phyloP scores from a whole-genome alignment of 108 stramenopile species.

The Bacterosira constricta region DNA sequence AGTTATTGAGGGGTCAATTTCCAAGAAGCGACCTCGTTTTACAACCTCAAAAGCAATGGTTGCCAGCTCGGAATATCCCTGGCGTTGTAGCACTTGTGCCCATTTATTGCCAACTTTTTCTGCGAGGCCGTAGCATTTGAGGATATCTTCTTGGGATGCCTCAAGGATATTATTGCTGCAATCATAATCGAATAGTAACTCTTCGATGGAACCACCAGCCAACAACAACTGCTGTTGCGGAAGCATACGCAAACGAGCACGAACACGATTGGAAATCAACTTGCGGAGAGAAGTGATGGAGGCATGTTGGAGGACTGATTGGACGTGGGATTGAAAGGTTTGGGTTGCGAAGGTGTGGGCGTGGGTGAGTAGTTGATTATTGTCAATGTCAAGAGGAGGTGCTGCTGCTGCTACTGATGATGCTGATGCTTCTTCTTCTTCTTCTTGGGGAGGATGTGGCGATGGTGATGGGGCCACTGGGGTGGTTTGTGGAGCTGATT shows the following conservation, averaged over 20 bases:
- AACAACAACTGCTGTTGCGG: neutral
- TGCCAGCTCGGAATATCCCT: slow-evolving; percentile 25
- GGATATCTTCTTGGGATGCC: slow-evolving; percentile 14
- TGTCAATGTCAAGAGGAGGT: neutral
- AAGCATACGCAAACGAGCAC: neutral
- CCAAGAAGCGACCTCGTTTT: slow-evolving; percentile 20
- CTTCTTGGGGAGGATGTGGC: no score
- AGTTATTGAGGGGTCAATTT: neutral
- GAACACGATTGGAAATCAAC: neutral
- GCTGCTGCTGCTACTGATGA: no score
- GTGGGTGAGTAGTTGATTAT: neutral
- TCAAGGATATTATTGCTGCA: neutral
- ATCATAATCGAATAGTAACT: slow-evolving; percentile 6
- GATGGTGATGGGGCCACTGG: no score
- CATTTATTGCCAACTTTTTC: slow-evolving; percentile 21
- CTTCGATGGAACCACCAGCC: neutral
- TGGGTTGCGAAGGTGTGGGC: neutral
- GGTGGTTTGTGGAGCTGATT: no score
- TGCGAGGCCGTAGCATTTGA: slow-evolving; percentile 17
- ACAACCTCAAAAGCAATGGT: slow-evolving; percentile 1
- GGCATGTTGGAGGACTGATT: slow-evolving; percentile 8
- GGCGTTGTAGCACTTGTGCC: slow-evolving; percentile 7
- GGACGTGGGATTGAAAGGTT: slow-evolving; percentile 5
- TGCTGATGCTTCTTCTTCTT: no score
- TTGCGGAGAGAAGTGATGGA: slow-evolving; percentile 10